Percentiles rank a stretch among this genome's conserved stretches.
Evolutionary conservation across 257 asterid species (phyloP).

Genomic region (Nicotiana knightiana): DNA sequence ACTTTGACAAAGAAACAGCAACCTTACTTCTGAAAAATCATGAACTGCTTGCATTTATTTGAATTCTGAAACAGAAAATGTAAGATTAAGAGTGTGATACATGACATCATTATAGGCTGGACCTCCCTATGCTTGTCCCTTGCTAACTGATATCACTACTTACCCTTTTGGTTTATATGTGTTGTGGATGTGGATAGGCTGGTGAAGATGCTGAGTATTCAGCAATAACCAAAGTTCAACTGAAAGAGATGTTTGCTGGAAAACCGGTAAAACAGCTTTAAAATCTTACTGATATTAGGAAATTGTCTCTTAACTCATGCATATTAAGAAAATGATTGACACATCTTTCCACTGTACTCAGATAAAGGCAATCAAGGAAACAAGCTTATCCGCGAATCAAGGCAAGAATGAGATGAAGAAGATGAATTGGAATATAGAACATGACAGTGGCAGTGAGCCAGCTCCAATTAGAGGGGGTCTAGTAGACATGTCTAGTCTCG

Average conservation of each 20-base stretch:
- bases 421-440: slow-evolving; percentile 51
- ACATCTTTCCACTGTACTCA: slow-evolving; percentile 12
- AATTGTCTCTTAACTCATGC: background rate
- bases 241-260: slow-evolving; percentile 57
- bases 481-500: slow-evolving; percentile 31
- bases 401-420: slow-evolving; percentile 57
- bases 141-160: background rate
- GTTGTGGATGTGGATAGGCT: slow-evolving; percentile 39
- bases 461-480: slow-evolving; percentile 46
- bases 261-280: slow-evolving; percentile 38
- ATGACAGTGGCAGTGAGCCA: slow-evolving; percentile 18
- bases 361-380: slow-evolving; percentile 53
- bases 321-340: background rate
- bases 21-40: background rate
- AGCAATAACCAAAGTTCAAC: slow-evolving; percentile 53
- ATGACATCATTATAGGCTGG: background rate
- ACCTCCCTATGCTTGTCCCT: background rate
- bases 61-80: background rate
- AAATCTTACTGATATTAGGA: background rate
- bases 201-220: slow-evolving; percentile 71
- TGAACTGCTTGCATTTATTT: background rate
- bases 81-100: background rate
- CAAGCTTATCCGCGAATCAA: slow-evolving; percentile 78
- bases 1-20: background rate
- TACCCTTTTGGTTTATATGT: background rate